These are phyloP conservation scores for Sclerotinia borealis DNA, from an alignment of 2,329 filamentous ascomycete genomes.

Conservation along the genomic window DNA sequence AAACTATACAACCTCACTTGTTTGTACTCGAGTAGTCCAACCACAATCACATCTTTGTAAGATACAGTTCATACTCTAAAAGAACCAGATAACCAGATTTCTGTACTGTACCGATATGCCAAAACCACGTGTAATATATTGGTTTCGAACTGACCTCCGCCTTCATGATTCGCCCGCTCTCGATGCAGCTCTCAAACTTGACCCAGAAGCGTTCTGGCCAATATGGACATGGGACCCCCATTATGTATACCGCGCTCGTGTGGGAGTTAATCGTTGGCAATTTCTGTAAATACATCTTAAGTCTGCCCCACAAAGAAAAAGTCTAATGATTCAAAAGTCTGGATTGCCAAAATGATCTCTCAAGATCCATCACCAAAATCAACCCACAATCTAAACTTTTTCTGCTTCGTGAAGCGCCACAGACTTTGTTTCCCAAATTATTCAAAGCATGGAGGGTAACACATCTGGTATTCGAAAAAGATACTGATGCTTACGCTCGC, in stretches of 20 bases:
- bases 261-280: slow-evolving; percentile 68
- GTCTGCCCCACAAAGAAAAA: too few species aligned
- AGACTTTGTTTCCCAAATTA: slow-evolving; percentile 64
- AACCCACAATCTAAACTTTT: slow-evolving; percentile 67
- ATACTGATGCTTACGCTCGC: slow-evolving; percentile 67
- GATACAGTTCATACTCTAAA: not conserved
- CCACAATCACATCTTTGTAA: not conserved
- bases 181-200: slow-evolving; percentile 62
- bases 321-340: slow-evolving; percentile 39
- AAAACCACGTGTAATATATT: slow-evolving; percentile 60
- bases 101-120: slow-evolving; percentile 13
- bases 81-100: not conserved
- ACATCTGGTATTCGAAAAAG: slow-evolving; percentile 73
- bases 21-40: too few species aligned
- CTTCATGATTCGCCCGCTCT: slow-evolving; percentile 73
- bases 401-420: slow-evolving; percentile 65
- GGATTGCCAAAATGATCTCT: slow-evolving; percentile 68
- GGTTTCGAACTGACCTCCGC: slow-evolving; percentile 73
- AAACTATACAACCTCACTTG: not conserved
- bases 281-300: slow-evolving; percentile 53
- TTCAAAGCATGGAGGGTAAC: slow-evolving; percentile 69
- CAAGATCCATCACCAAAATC: slow-evolving; percentile 58
- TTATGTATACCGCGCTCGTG: slow-evolving; percentile 67
- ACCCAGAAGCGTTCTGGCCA: slow-evolving; percentile 64
- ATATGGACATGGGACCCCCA: slow-evolving; percentile 79